A percentile compares a stretch with the other conserved stretches of the same genome.
Conservation (phyloP, 176 grass and related monocot genomes). For the Zizania latifolia region DNA sequence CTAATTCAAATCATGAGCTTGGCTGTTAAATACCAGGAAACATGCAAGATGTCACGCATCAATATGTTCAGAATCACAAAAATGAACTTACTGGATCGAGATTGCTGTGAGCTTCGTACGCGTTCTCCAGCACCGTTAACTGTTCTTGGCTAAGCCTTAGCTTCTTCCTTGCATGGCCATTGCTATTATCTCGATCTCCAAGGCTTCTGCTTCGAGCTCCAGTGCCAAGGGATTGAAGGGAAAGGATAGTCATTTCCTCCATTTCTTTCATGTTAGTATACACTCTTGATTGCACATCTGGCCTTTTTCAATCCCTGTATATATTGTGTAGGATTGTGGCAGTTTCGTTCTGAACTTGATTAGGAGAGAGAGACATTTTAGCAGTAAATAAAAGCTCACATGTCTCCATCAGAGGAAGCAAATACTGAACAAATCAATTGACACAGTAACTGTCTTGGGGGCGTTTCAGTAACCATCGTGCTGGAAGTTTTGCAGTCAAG, state of each 20-base stretch:
- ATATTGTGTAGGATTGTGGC: slow-evolving; percentile 18
- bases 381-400: not conserved
- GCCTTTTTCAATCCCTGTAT: not conserved
- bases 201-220: not conserved
- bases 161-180: slow-evolving; percentile 23
- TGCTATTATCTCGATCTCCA: not conserved
- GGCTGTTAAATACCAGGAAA: not conserved
- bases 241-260: slow-evolving; percentile 29
- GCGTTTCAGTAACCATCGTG: not conserved
- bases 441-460: not conserved
- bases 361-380: not conserved
- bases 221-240: slow-evolving; percentile 8
- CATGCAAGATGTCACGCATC: not conserved
- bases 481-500: not conserved
- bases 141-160: slow-evolving; percentile 32
- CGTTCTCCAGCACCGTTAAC: slow-evolving; percentile 9
- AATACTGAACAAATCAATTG: slow-evolving; percentile 21
- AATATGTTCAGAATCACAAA: not conserved
- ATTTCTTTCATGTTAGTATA: not conserved
- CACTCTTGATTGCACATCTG: not conserved
- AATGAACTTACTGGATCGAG: slow-evolving; percentile 37
- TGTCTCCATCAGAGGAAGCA: slow-evolving; percentile 3
- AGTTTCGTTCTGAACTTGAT: slow-evolving; percentile 6
- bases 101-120: slow-evolving; percentile 19
- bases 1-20: not conserved